Evolutionary conservation across 768 basidiomycete genomes (phyloP), one percentile per base, ranked within the genome.

Genomic region (Russula earlei): DNA sequence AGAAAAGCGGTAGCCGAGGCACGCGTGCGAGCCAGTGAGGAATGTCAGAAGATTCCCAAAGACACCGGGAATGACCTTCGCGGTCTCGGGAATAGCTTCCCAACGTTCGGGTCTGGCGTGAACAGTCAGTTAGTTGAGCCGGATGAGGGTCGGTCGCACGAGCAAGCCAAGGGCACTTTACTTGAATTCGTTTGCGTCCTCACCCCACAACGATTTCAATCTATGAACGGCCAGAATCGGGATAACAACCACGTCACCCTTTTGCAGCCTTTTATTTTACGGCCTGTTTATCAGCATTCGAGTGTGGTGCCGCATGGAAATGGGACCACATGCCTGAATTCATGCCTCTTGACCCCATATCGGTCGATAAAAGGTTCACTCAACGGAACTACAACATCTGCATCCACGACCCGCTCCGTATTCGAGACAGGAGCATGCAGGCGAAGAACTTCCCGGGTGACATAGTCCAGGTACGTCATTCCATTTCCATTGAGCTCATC

Each of bases 401-500:
- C 38, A 42, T 11, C 33, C 4, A 61, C 56, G 3, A 51, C 42
- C 15, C 65, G 58, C 2, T 51, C 40, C 9, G 51, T 49, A 5
- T 22, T 25, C 4, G 58, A 11, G 22, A 64, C 62, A n/a, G 65
- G 65, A 7, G 55, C 11, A 48, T 57, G 10, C 6, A 62, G 43
- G 25, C 62, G 59, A 14, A 62, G 49, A 42, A 34, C 40, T 36
- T 62, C 62, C 5, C 59, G 52, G 9, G 24, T 37, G 11, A 62
- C 55, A 20, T 46, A 40, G 36, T 62, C 87, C n/a, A 90, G 79
- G 63, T 85, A 87, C 0, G 83, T 77, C 3, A 91, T 71, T 4
- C 75, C 71, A 53, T 79, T 71, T 4, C 75, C 71, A 53, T 79
- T 77, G 1, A 90, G 74, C 29, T 82, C 76, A 29, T 89, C 86